Conservation (phyloP, 2,329 filamentous ascomycete genomes). For the Trichoderma cornu-damae region DNA sequence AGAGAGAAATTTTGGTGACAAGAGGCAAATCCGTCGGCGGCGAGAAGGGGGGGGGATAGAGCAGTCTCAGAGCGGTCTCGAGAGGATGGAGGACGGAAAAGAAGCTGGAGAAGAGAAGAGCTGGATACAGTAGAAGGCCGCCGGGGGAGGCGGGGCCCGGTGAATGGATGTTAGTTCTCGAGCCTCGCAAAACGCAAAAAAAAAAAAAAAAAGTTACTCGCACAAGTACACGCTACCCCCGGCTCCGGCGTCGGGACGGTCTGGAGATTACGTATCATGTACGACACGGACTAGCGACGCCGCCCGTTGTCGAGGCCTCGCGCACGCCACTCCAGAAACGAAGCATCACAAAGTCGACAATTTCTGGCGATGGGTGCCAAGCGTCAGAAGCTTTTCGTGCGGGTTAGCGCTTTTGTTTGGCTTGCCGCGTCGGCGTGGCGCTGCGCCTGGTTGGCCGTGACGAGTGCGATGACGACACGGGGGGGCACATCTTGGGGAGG, state of each 20-base stretch:
- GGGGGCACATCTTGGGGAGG: too few relatives aligned
- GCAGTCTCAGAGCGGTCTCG: too few relatives aligned
- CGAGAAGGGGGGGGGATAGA: too few relatives aligned
- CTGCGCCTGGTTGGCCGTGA: not conserved
- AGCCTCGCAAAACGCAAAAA: slow-evolving; percentile 2
- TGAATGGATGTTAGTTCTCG: too few relatives aligned
- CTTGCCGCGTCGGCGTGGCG: not conserved
- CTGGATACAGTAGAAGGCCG: not conserved
- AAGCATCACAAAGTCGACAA: slow-evolving; percentile 2
- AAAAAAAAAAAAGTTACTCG: not conserved
- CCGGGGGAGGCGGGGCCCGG: slow-evolving; percentile 11
- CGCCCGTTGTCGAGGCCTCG: not conserved
- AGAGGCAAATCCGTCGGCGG: not conserved
- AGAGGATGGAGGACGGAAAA: not conserved
- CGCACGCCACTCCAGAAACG: not conserved
- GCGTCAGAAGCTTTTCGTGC: not conserved
- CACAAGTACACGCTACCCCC: not conserved
- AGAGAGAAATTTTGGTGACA: not conserved
- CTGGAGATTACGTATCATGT: not conserved
- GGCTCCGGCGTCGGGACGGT: not conserved
- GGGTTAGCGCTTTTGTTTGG: not conserved
- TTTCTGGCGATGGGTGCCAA: not conserved
- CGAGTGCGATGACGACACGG: slow-evolving; percentile 23
- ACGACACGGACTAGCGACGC: not conserved
- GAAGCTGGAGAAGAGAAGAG: not conserved